Base-by-base conservation (phyloP, 163 green algal species). In the Chlamydomonas reinhardtii region DNA sequence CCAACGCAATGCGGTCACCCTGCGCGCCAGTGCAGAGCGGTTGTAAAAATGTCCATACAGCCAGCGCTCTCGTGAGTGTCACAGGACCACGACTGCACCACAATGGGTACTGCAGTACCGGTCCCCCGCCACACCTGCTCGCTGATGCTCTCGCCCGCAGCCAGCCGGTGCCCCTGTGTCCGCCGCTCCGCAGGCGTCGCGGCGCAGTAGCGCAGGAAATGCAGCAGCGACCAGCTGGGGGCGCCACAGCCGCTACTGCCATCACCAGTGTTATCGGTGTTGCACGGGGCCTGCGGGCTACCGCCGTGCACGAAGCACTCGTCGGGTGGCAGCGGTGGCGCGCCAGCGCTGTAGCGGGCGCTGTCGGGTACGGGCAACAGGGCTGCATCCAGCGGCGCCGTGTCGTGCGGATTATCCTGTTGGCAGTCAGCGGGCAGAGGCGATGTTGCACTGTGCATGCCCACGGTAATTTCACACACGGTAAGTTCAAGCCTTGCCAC, bases 381-480 rank as follows among this genome's bases (percentile, higher is more conserved):
- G 3, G 76, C 43, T 0, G 72, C 4, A 17, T 89, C 87, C 88
- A 96, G 82, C 31, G 48, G 48, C 0, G 87, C 86, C 17, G 73
- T 88, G 39, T 97, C 94, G 77, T 97, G 93, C 0, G 92, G 86
- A 86, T 96, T 97, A 70, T 85, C 37, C 71, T 87, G 69, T 34
- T 9, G 34, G 0, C 20, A 59, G 0, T 34, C 2, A 48, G n/a
- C n/a, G n/a, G n/a, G n/a, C n/a, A n/a, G n/a, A n/a, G n/a, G n/a
- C n/a, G n/a, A n/a, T n/a, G n/a, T n/a, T n/a, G n/a, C n/a, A n/a
- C n/a, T n/a, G n/a, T n/a, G n/a, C n/a, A n/a, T n/a, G n/a, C n/a
- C n/a, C n/a, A n/a, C n/a, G n/a, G n/a, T n/a, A n/a, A n/a, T n/a
- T n/a, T n/a, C n/a, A n/a, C n/a, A n/a, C n/a, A n/a, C n/a, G n/a